phyloP scores from a whole-genome alignment of 2,329 filamentous ascomycete species.

The Nannizzia gypsea region DNA sequence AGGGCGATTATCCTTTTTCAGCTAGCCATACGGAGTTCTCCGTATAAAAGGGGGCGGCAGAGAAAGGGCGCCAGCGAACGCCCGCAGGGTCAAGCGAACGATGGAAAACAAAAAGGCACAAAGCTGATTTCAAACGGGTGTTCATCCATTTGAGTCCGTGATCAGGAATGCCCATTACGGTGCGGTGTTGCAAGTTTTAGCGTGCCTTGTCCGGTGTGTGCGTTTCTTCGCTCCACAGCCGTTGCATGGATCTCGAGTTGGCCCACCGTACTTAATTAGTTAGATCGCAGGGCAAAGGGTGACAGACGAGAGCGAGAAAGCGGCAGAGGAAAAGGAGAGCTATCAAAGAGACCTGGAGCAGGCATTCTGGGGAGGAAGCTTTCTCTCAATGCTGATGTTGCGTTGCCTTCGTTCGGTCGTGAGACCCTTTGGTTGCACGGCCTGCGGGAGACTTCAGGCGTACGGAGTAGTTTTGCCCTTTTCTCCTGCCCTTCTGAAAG shows the following conservation, averaged over 20 bases:
- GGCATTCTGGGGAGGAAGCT: too few relatives aligned
- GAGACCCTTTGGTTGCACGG: too few relatives aligned
- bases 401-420: too few relatives aligned
- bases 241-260: background rate
- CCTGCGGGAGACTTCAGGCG: too few relatives aligned
- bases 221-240: background rate
- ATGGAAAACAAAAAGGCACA: too few relatives aligned
- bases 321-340: background rate
- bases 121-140: background rate
- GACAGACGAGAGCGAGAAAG: background rate
- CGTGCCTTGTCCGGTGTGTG: background rate
- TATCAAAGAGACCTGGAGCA: too few relatives aligned
- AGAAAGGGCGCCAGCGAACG: background rate
- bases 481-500: too few relatives aligned
- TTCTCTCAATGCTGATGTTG: too few relatives aligned
- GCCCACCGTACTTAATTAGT: background rate
- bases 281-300: background rate
- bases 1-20: background rate
- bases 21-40: background rate
- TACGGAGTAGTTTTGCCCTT: too few relatives aligned
- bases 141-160: background rate
- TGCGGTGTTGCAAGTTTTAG: background rate
- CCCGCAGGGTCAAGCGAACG: background rate
- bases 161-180: background rate
- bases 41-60: background rate